Evolutionary conservation across 1,284 basidiomycete genomes (phyloP), one percentile per base, ranked within the genome.

Genomic region (Boletus smithii): DNA sequence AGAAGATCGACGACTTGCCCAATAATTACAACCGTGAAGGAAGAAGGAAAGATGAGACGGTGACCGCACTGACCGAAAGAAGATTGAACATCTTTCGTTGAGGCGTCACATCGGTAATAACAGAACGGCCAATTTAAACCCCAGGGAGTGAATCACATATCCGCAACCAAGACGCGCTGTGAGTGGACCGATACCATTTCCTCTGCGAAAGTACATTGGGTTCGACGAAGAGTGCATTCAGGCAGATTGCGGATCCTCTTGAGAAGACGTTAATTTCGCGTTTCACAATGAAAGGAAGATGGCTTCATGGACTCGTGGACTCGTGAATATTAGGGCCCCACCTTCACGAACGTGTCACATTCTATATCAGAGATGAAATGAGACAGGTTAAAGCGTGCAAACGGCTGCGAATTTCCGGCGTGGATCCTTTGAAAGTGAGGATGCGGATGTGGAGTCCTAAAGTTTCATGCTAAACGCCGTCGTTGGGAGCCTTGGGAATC

Each of bases 401-500:
- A 36, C 49, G 44, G 58, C 37, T 53, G 55, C 42, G 39, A 56
- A 46, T 43, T 51, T 61, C 41, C 42, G 45, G 33, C 34, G 30
- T 44, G 46, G 37, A 41, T 32, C 16, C 30, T 42, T 33, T 27
- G 46, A 39, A 37, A 38, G 41, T 38, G 36, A 44, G 50, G 39
- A 42, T 46, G 35, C 11, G 40, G 37, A 41, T 33, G 42, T 40
- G 35, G 34, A 33, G 16, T 27, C 33, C 26, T 16, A 32, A 32
- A 20, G 17, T 34, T n/a, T 32, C 52, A 33, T 39, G 39, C 43
- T 52, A 63, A 61, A 61, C 49, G 43, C 57, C 59, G 53, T 57
- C 40, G 46, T 35, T 8, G 24, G 27, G 34, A 33, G 18, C 31
- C 34, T 38, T 39, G 37, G 35, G 23, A 47, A 45, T 35, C 17